Percentiles rank a stretch among this genome's conserved stretches.
phyloP scores from a whole-genome alignment of 805 yeast genomes.

The Suhomyces prunicola region DNA sequence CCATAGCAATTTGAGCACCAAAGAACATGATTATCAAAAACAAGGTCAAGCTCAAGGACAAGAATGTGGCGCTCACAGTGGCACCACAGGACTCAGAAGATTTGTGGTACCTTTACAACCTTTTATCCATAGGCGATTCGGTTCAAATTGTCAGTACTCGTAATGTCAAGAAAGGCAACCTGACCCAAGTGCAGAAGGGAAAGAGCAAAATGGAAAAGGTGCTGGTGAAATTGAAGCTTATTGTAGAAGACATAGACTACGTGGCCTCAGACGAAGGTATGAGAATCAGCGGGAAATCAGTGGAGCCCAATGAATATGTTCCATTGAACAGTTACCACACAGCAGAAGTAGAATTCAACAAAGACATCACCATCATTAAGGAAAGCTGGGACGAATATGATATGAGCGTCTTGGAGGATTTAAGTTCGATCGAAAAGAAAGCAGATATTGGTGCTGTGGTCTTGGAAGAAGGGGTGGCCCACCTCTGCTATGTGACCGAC shows the following conservation, averaged over 20 bases:
- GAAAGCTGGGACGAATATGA: constrained; percentile 77
- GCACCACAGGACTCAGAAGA: constrained; percentile 89
- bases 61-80: constrained; percentile 62
- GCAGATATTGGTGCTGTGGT: constrained; percentile 95
- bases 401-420: constrained; percentile 49
- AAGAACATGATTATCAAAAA: constrained; percentile 11
- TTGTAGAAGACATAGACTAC: constrained; percentile 70
- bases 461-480: constrained; percentile 91
- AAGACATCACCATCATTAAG: constrained; percentile 67
- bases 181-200: constrained; percentile 25
- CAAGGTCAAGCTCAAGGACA: constrained; percentile 40
- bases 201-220: constrained; percentile 57
- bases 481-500: constrained; percentile 83
- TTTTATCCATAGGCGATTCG: constrained; percentile 73
- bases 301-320: constrained; percentile 66
- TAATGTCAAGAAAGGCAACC: constrained; percentile 45
- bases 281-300: constrained; percentile 77
- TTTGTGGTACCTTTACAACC: constrained; percentile 81
- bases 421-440: constrained; percentile 70
- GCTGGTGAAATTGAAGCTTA: constrained; percentile 46
- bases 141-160: constrained; percentile 67
- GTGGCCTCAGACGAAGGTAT: constrained; percentile 72
- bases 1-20: neutral
- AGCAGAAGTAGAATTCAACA: constrained; percentile 69
- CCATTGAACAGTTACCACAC: constrained; percentile 87